Conservation (phyloP, 805 yeast species). For the Lachancea kluyveri region DNA sequence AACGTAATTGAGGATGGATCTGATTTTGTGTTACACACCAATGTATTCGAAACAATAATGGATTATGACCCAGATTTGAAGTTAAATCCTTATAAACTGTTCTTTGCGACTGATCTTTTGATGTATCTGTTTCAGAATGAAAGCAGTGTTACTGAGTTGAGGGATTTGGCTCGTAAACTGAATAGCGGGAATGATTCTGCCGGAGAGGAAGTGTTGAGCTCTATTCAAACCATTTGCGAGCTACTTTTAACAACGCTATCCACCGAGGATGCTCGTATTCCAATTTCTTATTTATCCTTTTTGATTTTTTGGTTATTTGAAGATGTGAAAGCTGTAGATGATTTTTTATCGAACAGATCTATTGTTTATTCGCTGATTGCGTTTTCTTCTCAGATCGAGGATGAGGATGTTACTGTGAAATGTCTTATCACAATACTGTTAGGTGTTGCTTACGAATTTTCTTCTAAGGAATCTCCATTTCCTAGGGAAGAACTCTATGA, state of each 20-base stretch:
- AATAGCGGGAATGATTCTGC: conserved; percentile 44
- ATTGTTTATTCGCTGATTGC: conserved; percentile 63
- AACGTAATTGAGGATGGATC: conserved; percentile 17
- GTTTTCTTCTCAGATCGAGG: conserved; percentile 46
- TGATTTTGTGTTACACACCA: conserved; percentile 22
- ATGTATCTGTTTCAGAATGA: conserved; percentile 44
- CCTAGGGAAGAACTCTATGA: conserved; percentile 54
- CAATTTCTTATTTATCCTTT: conserved; percentile 72
- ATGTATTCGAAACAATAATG: conserved; percentile 62
- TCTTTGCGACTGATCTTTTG: conserved; percentile 73
- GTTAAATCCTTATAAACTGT: conserved; percentile 78
- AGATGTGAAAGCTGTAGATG: conserved; percentile 66
- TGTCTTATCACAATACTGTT: conserved; percentile 67
- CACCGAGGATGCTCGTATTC: conserved; percentile 62
- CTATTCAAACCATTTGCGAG: conserved; percentile 74
- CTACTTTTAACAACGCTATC: conserved; percentile 60
- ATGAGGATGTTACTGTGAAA: conserved; percentile 52
- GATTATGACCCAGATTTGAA: conserved; percentile 69
- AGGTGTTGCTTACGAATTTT: conserved; percentile 80
- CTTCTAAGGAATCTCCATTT: conserved; percentile 49
- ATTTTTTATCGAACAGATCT: conserved; percentile 63
- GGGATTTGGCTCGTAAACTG: conserved; percentile 43
- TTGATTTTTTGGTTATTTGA: conserved; percentile 74
- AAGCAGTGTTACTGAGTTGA: conserved; percentile 43
- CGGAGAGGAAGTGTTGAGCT: conserved; percentile 53